Evolutionary conservation across 495 filamentous ascomycete species (phyloP).

Genomic region (Pseudotulostoma volvatum): DNA sequence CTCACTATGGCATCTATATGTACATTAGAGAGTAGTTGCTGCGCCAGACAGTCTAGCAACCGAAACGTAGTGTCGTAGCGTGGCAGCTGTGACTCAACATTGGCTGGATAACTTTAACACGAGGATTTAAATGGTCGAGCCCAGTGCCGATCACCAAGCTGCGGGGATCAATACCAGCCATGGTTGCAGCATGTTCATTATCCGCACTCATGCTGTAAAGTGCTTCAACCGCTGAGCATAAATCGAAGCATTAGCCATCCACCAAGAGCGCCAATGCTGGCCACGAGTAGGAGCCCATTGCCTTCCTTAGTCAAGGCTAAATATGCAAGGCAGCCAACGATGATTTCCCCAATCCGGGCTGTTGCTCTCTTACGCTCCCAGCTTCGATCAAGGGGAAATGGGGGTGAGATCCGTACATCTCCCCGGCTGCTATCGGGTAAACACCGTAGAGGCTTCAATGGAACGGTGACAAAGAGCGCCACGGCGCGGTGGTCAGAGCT

Average conservation of each 20-base stretch:
- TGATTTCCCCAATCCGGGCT: slow-evolving; percentile 39
- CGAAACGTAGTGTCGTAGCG: too few species aligned
- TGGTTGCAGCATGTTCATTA: too few species aligned
- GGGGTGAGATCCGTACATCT: slow-evolving; percentile 22
- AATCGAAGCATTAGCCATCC: slow-evolving; percentile 31
- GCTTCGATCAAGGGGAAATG: slow-evolving; percentile 36
- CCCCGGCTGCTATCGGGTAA: slow-evolving; percentile 7
- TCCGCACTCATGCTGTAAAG: too few species aligned
- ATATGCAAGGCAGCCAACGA: slow-evolving; percentile 41
- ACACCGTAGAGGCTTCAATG: slow-evolving; percentile 21
- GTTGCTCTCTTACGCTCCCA: slow-evolving; percentile 32
- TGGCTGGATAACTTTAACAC: too few species aligned
- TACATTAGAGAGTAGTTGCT: too few species aligned
- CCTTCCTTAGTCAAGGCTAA: slow-evolving; percentile 46
- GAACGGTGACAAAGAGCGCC: slow-evolving; percentile 45
- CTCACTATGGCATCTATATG: too few species aligned
- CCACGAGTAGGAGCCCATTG: slow-evolving; percentile 29
- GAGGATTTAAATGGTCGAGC: too few species aligned
- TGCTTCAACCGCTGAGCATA: slow-evolving; percentile 6
- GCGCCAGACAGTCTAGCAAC: too few species aligned
- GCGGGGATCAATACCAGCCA: too few species aligned
- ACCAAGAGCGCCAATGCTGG: slow-evolving; percentile 24
- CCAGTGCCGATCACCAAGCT: too few species aligned
- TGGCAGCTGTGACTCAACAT: too few species aligned
- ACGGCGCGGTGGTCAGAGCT: slow-evolving; percentile 81